Percentiles rank a stretch among this genome's conserved stretches.
Conservation (phyloP, 352 stramenopile genomes). For the Aphanomyces cochlioides region DNA sequence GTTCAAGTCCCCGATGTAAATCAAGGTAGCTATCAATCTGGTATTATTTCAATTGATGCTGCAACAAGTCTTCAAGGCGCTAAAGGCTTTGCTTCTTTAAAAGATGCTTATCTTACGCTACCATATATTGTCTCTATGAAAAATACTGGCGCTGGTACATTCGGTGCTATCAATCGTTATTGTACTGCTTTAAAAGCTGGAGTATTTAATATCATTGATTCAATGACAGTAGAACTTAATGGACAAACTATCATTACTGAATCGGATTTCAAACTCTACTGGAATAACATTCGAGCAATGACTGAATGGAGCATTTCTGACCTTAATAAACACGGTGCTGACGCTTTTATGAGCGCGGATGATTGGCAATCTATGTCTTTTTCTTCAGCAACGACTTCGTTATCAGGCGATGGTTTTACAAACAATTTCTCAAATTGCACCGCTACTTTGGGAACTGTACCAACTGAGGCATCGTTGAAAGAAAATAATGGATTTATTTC, state of each 20-base stretch:
- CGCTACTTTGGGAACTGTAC: neutral
- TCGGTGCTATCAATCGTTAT: conserved; percentile 31
- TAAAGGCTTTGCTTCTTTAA: conserved; percentile 31
- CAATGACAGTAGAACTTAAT: conserved; percentile 33
- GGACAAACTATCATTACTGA: conserved; percentile 33
- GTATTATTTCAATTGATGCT: conserved; percentile 32
- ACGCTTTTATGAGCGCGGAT: conserved; percentile 36
- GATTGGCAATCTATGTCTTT: conserved; percentile 26
- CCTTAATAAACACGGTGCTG: conserved; percentile 37
- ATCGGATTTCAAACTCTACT: conserved; percentile 33
- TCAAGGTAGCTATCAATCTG: conserved; percentile 31
- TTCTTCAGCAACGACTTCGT: neutral
- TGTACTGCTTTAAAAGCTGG: conserved; percentile 33
- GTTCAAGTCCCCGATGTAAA: conserved; percentile 28
- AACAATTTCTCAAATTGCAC: conserved; percentile 30
- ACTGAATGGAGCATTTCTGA: conserved; percentile 32
- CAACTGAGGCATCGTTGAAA: too few relatives aligned
- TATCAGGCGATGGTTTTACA: conserved; percentile 30
- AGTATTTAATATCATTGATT: conserved; percentile 38
- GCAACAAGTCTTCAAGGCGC: conserved; percentile 30
- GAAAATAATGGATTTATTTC: neutral
- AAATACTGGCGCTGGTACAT: conserved; percentile 20
- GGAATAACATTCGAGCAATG: conserved; percentile 37
- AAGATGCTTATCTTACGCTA: conserved; percentile 31
- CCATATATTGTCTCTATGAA: conserved; percentile 32